Conservation (phyloP, 2,329 filamentous ascomycete genomes). For the Penicillium verrucosum region DNA sequence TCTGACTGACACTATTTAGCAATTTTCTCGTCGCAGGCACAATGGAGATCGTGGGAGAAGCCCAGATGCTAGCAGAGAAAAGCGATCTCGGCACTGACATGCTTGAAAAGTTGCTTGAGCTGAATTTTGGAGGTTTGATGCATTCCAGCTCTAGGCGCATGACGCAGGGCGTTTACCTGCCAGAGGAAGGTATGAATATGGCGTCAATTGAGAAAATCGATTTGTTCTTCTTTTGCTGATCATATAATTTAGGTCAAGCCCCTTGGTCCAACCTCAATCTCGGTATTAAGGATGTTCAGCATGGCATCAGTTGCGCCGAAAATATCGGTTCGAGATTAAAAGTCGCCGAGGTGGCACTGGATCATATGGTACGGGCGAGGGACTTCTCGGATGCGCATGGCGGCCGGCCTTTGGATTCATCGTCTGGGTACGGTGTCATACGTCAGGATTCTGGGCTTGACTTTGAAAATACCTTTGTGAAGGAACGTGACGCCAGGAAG, state of each 20-base stretch:
- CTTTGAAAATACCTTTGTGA: conserved; percentile 44
- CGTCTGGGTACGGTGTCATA: conserved; percentile 51
- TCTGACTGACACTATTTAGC: neutral
- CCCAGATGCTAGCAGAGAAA: conserved; percentile 33
- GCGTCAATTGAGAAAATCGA: neutral
- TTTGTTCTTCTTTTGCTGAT: neutral
- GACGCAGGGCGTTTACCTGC: conserved; percentile 29
- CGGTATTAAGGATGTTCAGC: conserved; percentile 52
- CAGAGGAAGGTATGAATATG: conserved; percentile 20
- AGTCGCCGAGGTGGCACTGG: conserved; percentile 45
- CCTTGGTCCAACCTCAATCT: conserved; percentile 51
- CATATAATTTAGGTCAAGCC: neutral
- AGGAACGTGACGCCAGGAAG: conserved; percentile 8
- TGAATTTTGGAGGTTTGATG: conserved; percentile 30
- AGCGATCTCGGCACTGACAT: conserved; percentile 23
- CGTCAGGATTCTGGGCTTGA: conserved; percentile 43
- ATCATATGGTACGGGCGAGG: conserved; percentile 46
- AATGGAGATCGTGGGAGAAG: conserved; percentile 30
- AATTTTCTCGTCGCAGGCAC: conserved; percentile 21
- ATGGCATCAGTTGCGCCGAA: conserved; percentile 47
- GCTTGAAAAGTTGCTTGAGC: conserved; percentile 28
- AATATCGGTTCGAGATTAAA: conserved; percentile 40
- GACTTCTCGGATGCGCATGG: conserved; percentile 33
- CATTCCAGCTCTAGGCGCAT: conserved; percentile 29
- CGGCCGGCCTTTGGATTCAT: conserved; percentile 47